Evolutionary conservation across 768 basidiomycete species (phyloP), one percentile per base, ranked within the genome.

Genomic region (Trametes punicea): DNA sequence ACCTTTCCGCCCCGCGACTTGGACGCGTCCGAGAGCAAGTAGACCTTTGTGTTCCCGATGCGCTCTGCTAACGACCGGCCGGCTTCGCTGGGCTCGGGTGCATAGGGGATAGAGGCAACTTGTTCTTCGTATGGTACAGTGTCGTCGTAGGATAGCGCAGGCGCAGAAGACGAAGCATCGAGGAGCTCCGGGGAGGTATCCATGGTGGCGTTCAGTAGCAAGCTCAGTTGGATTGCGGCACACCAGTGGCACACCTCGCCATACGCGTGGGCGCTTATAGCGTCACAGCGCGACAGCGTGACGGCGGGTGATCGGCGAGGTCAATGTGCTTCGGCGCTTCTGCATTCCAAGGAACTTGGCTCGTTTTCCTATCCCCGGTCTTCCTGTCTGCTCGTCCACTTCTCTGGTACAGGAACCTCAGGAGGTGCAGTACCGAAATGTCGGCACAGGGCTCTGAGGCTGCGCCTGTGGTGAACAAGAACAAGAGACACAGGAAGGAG

Each of bases 401-500:
- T 41, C 20, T 41, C 40, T 41, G 6, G 40, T 18, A 38, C 6
- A 4, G 5, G 20, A 4, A 15, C 15, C 2, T 38, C 36, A 38
- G 36, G 36, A 2, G 36, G 15, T 16, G 36, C 6, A 38, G 11
- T 5, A 44, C 2, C 6, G 13, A 38, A 20, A 56, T 47, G 31
- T 54, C 52, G 20, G 51, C 42, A 11, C 48, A 54, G 27, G 47
- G 29, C 20, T 49, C 52, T 10, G 56, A 58, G 10, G 7, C 46
- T 25, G 73, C 74, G 54, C 64, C 63, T 4, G 71, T 72, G 7
- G 77, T 82, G 34, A 91, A 79, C 71, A 93, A 95, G 72, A 94
- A 93, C 75, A 94, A 93, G 75, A 77, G 82, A 41, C 88, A 92
- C 70, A 80, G 94, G 60, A 97, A 97, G 69, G 94, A 97, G 7